A percentile compares a stretch with the other conserved stretches of the same genome.
Conservation (phyloP, 2,329 filamentous ascomycete genomes). For the Penicillium sp. region DNA sequence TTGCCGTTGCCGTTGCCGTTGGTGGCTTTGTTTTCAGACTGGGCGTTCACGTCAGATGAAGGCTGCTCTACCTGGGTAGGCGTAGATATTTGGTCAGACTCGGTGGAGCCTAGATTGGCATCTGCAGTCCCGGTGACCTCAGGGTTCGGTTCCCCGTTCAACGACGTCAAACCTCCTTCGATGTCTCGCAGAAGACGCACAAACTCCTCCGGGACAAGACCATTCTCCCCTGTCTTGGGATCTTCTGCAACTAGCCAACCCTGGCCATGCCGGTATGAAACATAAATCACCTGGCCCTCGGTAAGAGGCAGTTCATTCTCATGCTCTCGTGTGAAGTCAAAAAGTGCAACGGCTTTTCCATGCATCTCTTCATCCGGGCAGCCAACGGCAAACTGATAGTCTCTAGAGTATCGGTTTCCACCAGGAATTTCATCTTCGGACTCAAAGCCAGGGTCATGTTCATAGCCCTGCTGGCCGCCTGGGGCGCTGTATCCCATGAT, state of each 20-base stretch:
- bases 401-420: constrained; percentile 73
- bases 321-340: constrained; percentile 92
- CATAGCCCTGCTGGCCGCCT: constrained; percentile 41
- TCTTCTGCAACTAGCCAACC: constrained; percentile 98
- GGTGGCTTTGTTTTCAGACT: constrained; percentile 1
- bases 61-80: constrained; percentile 31
- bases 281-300: constrained; percentile 94
- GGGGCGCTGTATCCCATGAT: constrained; percentile 41
- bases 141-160: constrained; percentile 56
- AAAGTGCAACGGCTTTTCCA: constrained; percentile 90
- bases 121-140: constrained; percentile 49
- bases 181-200: constrained; percentile 90
- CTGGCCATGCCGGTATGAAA: constrained; percentile 93
- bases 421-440: constrained; percentile 56
- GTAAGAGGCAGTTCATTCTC: constrained; percentile 91
- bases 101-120: constrained; percentile 56
- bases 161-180: constrained; percentile 78
- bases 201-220: constrained; percentile 93
- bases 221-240: constrained; percentile 88
- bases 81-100: constrained; percentile 33
- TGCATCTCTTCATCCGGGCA: constrained; percentile 97
- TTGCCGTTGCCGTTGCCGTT: constrained; percentile 19
- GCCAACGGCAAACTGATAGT: constrained; percentile 93
- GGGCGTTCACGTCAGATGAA: constrained; percentile 1
- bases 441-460: constrained; percentile 34